A percentile compares a stretch with the other conserved stretches of the same genome.
These are phyloP conservation scores for Brassica carinata DNA, from an alignment of 345 rosid species.

Conservation along the genomic window DNA sequence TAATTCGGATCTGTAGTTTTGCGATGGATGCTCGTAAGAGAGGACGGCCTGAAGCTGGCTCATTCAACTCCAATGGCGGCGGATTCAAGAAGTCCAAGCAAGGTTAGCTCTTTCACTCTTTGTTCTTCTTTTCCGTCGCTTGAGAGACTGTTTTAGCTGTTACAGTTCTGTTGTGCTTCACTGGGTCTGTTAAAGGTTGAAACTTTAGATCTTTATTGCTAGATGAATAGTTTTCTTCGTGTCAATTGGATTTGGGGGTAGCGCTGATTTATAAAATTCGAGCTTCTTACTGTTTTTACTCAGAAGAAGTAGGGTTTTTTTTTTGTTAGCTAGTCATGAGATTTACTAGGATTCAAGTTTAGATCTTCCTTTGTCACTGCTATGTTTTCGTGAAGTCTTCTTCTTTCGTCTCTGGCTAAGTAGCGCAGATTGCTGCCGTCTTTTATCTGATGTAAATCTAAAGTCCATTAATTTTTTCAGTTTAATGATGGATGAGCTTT, in stretches of 20 bases:
- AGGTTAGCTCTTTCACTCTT: conserved; percentile 43
- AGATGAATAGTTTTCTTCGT: neutral
- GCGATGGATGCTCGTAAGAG: conserved; percentile 75
- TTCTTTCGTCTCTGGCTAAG: neutral
- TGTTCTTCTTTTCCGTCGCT: conserved; percentile 25
- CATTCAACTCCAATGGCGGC: conserved; percentile 61
- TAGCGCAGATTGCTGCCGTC: neutral
- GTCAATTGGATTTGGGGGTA: neutral
- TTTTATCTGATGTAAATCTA: conserved; percentile 2
- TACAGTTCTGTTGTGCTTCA: conserved; percentile 8
- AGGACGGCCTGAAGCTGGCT: conserved; percentile 59
- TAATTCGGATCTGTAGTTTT: conserved; percentile 33
- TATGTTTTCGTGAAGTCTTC: conserved; percentile 1
- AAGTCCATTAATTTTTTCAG: conserved; percentile 3
- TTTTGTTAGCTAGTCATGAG: neutral
- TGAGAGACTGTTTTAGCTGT: neutral
- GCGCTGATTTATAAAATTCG: neutral
- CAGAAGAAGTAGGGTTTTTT: neutral
- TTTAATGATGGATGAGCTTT: conserved; percentile 20
- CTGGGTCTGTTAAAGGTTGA: neutral
- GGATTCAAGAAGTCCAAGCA: conserved; percentile 68
- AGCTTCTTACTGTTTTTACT: neutral
- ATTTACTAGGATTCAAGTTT: conserved; percentile 1
- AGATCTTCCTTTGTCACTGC: conserved; percentile 9
- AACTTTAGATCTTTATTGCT: conserved; percentile 22